Base-by-base conservation (phyloP, 345 rosid species). In the Stellera chamaejasme region DNA sequence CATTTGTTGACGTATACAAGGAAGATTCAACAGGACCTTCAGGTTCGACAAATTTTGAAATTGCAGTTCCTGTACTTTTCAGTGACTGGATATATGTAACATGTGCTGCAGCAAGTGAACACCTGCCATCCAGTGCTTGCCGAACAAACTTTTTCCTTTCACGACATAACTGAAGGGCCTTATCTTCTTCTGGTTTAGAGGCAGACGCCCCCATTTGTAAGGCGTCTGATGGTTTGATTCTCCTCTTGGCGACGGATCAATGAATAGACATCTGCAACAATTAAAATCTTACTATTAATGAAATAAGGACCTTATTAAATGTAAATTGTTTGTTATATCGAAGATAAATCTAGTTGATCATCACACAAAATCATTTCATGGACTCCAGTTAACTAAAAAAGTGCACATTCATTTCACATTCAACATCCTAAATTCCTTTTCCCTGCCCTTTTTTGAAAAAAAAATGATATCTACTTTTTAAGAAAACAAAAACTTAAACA, bases 121-220 rank as follows among this genome's bases (percentile, higher is more conserved):
- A 87, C 68, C 97, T 77, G 13, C 97, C 99, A 77, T 93, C 92
- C 6, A 93, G 94, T 42, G 97, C 95, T 75, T 87, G 97, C 68
- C 79, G 69, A 13, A 93, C 85, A 58, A 69, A 84, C 57, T 85
- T 89, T 75, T 77, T 93, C 68, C 99, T 83, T 56, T 87, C 97
- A 6, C 92, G 79, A 71, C 99, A 93, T 60, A 93, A 77, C 74
- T 72, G 84, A 75, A 93, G 71, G 59, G 94, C 96, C 73, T 83
- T 77, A 55, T 84, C 97, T 75, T 89, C 97, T 60, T 87, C 95
- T 43, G 59, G 55, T 69, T 79, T 89, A 60, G 97, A 87, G 77
- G 65, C 71, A 51, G 86, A 52, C 45, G 71, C 79, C 65, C 97
- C 96, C 95, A 87, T 92, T 47, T 62, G 50, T 63, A 66, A 10